phyloP scores from a whole-genome alignment of 768 basidiomycete species.

The Xerocomellus dryophilus region DNA sequence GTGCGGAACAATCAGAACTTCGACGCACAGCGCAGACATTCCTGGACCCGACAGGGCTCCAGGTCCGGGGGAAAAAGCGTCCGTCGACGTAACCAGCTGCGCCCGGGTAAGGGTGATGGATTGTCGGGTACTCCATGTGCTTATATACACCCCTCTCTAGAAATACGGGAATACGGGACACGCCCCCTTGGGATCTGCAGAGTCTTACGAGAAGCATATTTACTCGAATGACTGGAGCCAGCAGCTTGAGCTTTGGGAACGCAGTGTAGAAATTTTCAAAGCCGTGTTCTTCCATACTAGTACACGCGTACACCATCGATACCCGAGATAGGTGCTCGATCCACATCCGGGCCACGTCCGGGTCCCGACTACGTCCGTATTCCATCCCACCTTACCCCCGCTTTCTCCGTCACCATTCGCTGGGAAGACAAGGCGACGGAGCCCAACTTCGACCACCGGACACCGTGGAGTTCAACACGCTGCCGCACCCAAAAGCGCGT shows the following conservation, averaged over 20 bases:
- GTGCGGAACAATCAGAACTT: too few species aligned
- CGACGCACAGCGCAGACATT: too few species aligned
- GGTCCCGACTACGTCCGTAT: neutral
- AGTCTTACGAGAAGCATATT: too few species aligned
- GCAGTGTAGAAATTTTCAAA: neutral
- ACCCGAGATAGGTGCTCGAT: neutral
- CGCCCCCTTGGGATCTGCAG: too few species aligned
- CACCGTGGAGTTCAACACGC: neutral
- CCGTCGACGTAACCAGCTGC: too few species aligned
- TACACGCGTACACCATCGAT: neutral
- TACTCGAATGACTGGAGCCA: too few species aligned
- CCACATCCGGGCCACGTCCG: neutral
- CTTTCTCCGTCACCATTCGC: neutral
- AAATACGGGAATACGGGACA: too few species aligned
- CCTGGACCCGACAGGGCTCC: too few species aligned
- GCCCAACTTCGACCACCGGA: conserved; percentile 9
- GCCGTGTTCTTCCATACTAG: neutral
- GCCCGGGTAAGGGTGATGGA: too few species aligned
- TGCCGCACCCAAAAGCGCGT: conserved; percentile 14
- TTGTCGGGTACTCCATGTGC: too few species aligned
- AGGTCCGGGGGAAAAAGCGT: too few species aligned
- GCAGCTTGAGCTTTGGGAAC: neutral
- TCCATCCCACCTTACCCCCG: neutral
- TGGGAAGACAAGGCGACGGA: neutral
- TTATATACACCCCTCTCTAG: too few species aligned